These are phyloP conservation scores for Jaminaea rosea DNA, from an alignment of 1,284 basidiomycete species.

Conservation along the genomic window DNA sequence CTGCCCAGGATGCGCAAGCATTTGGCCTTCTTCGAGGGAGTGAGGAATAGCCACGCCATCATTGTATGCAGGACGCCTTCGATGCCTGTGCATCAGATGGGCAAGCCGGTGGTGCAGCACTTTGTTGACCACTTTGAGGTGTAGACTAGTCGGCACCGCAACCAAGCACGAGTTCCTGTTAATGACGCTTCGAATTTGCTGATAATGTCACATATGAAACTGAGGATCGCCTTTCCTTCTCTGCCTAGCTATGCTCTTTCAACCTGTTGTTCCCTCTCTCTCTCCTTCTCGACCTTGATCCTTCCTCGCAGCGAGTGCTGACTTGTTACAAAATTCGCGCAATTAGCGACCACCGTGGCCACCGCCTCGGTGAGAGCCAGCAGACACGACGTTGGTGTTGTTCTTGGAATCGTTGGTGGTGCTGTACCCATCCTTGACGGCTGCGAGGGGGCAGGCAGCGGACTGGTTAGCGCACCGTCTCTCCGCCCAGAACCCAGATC, in stretches of 20 bases:
- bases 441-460: not conserved
- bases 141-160: no score
- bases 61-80: conserved; percentile 19
- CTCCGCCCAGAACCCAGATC: not conserved
- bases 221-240: no score
- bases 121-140: conserved; percentile 11
- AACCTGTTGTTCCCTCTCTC: no score
- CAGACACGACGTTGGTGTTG: conserved; percentile 15
- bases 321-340: no score
- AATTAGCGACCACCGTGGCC: no score
- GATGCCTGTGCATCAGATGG: conserved; percentile 8
- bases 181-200: no score
- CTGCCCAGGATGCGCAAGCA: conserved; percentile 22
- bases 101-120: conserved; percentile 8
- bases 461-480: not conserved
- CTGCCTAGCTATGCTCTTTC: no score
- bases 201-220: no score
- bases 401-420: conserved; percentile 36
- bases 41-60: conserved; percentile 28
- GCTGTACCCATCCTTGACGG: conserved; percentile 24
- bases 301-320: no score
- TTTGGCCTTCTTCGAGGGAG: conserved; percentile 20
- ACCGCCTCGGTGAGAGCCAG: conserved; percentile 21
- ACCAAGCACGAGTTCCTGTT: no score
- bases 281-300: no score